Conservation (phyloP, 208 protist genomes). For the Crithidia sp. region DNA sequence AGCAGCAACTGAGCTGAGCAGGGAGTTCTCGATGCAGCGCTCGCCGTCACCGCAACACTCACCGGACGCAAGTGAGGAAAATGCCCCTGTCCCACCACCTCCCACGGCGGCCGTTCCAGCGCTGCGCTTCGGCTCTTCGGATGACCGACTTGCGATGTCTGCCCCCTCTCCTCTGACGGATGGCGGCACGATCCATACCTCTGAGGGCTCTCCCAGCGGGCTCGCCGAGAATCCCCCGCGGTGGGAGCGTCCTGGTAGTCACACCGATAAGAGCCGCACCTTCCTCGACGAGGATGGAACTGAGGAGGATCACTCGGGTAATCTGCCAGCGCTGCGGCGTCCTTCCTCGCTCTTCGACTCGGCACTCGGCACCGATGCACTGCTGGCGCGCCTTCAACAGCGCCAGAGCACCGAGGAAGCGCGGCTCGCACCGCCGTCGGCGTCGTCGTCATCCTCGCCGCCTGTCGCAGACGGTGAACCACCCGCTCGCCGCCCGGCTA, state of each 20-base stretch:
- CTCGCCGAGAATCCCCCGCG: not conserved
- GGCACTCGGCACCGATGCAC: conserved; percentile 21
- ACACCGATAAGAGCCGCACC: not conserved
- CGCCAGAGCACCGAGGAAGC: not conserved
- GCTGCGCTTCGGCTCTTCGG: not conserved
- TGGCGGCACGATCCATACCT: not conserved
- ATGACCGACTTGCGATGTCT: not conserved
- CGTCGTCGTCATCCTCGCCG: not conserved
- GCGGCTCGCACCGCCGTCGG: not conserved
- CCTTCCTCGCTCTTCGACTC: conserved; percentile 32
- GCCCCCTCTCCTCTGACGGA: not conserved
- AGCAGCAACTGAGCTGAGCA: not conserved
- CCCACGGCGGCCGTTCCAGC: conserved; percentile 4
- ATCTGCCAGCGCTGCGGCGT: conserved; percentile 19
- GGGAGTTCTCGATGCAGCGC: not conserved
- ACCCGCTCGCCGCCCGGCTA: conserved; percentile 6
- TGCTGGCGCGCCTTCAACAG: conserved; percentile 27
- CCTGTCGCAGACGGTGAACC: not conserved
- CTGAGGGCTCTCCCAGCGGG: not conserved
- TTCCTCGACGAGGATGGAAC: not conserved
- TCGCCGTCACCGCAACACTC: not conserved
- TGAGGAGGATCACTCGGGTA: not conserved
- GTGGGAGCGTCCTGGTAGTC: not conserved
- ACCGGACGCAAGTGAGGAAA: not conserved
- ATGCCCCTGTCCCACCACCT: not conserved